Evolutionary conservation across 176 grass and related monocot species (phyloP), one percentile per base, ranked within the genome.

Genomic region (Elymus sibiricus): DNA sequence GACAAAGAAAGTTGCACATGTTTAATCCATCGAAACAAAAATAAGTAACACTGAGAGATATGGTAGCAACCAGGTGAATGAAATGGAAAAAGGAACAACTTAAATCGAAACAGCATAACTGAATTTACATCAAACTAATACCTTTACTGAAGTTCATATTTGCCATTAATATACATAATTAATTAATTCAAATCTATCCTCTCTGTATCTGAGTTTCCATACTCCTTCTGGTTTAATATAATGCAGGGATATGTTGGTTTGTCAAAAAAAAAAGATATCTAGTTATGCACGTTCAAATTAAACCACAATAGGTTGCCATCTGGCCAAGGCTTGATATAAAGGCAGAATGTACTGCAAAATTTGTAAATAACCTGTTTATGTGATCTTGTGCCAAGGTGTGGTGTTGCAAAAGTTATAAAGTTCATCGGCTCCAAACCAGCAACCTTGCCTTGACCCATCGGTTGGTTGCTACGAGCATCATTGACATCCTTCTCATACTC

Each of bases 381-480:
- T 38, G 90, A 96, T 86, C 90, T 93, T 75, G 79, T 86, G 75
- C 97, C 97, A 66, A 99, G 94, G 85, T 99, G 94, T 82, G 97
- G 97, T 72, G 97, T 96, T 64, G 92, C 94, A 90, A 96, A 94
- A 77, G 97, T 99, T 43, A 96, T 88, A 80, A 99, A 99, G 84
- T 96, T 99, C 35, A 94, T 89, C 44, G 97, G 90, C 64, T 99
- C 90, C 83, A 99, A 89, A 89, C 94, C 97, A 88, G 88, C 94
- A 89, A 99, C 94, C 90, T 90, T 91, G 17, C 82, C 86, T 91
- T 80, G 72, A 32, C 64, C 55, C 27, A 61, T 70, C 25, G 38
- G 55, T 61, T 82, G 74, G 14, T 55, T 64, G 44, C 51, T 82
- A 78, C 38, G 43, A 80, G 19, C 37, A 78, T 83, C 69, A 72